Conservation (phyloP, 805 yeast genomes). For the Pichia membranifaciens region DNA sequence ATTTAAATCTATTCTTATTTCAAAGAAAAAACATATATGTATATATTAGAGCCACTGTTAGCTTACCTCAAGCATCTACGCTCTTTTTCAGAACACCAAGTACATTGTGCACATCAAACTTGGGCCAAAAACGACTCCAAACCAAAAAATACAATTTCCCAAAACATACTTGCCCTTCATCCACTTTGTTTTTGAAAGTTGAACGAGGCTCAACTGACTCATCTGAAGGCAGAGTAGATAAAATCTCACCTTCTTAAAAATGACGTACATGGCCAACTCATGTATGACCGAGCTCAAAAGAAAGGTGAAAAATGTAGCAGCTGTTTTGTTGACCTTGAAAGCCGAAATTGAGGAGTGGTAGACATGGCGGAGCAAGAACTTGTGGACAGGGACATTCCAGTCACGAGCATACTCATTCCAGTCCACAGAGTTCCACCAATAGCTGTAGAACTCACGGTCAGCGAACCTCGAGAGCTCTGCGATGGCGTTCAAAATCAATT, state of each 20-base stretch:
- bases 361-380: constrained; percentile 84
- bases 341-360: constrained; percentile 86
- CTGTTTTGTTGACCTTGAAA: constrained; percentile 52
- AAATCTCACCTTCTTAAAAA: constrained; percentile 74
- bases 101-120: constrained; percentile 81
- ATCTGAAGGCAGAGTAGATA: constrained; percentile 77
- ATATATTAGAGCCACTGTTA: no score
- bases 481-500: constrained; percentile 79
- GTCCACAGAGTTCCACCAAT: constrained; percentile 95
- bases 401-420: constrained; percentile 92
- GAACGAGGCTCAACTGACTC: constrained; percentile 78
- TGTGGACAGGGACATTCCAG: constrained; percentile 94
- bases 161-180: constrained; percentile 51
- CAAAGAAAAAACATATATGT: no score
- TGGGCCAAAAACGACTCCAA: constrained; percentile 87
- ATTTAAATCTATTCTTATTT: no score
- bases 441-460: constrained; percentile 88
- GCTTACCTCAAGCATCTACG: no score
- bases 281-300: constrained; percentile 77
- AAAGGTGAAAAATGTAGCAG: constrained; percentile 76
- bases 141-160: constrained; percentile 85
- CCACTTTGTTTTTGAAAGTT: constrained; percentile 52
- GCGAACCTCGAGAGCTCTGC: constrained; percentile 86
- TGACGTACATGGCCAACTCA: constrained; percentile 87
- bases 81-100: constrained; percentile 60